These are phyloP conservation scores for Lunularia cruciata DNA, from an alignment of 225 moss, liverwort and hornwort species.

Conservation along the genomic window DNA sequence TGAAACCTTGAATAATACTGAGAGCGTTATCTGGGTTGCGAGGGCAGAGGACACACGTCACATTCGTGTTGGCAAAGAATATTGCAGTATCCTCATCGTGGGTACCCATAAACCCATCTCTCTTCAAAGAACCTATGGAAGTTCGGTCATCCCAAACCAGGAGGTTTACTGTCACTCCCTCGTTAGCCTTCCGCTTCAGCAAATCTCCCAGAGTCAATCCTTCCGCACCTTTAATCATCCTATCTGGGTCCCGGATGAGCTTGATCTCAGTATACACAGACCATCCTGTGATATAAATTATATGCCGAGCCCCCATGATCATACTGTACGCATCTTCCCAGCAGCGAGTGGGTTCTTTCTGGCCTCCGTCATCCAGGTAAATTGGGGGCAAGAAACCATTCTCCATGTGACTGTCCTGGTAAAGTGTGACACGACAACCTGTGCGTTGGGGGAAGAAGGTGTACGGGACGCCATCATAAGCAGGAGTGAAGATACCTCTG, in stretches of 20 bases:
- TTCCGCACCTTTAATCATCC: conserved; percentile 48
- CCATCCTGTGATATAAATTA: conserved; percentile 72
- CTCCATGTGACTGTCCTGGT: conserved; percentile 66
- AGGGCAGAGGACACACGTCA: conserved; percentile 54
- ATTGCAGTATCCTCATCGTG: conserved; percentile 61
- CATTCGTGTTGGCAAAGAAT: conserved; percentile 38
- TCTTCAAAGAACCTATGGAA: conserved; percentile 39
- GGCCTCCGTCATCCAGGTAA: conserved; percentile 41
- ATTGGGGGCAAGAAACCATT: conserved; percentile 61
- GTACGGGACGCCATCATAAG: conserved; percentile 56
- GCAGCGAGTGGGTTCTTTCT: conserved; percentile 48
- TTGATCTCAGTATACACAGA: conserved; percentile 66
- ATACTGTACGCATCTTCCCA: conserved; percentile 69
- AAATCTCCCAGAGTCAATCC: conserved; percentile 61
- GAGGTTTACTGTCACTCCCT: conserved; percentile 69
- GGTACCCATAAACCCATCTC: conserved; percentile 63
- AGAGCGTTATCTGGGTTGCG: conserved; percentile 59
- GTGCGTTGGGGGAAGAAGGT: conserved; percentile 59
- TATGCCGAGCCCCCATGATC: conserved; percentile 42
- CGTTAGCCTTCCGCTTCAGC: conserved; percentile 55
- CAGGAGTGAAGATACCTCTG: conserved; percentile 31
- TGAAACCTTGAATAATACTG: too few species aligned
- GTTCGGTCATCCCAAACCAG: conserved; percentile 76
- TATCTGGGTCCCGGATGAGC: conserved; percentile 54
- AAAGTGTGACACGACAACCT: conserved; percentile 66